These are phyloP conservation scores for Phytopythium cucurbitacearum DNA, from an alignment of 352 stramenopile genomes.

Conservation along the genomic window DNA sequence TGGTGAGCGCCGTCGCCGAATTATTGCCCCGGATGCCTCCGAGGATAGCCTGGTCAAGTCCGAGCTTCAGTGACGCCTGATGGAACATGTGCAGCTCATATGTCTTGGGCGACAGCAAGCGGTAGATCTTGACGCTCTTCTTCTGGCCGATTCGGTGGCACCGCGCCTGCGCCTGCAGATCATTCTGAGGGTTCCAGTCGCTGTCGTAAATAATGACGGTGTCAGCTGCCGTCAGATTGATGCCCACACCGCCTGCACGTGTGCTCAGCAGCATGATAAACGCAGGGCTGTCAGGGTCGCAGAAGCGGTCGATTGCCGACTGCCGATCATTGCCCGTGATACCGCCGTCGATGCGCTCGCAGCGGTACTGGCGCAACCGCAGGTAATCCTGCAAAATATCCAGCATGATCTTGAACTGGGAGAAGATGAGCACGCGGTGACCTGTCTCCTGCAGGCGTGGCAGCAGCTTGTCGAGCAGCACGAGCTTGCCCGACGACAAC, in stretches of 20 bases:
- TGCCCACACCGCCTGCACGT: conserved; percentile 96
- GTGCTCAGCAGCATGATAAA: conserved; percentile 99
- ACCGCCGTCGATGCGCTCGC: conserved; percentile 98
- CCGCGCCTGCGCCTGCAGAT: conserved; percentile 89
- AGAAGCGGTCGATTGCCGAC: conserved; percentile 91
- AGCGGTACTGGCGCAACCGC: conserved; percentile 86
- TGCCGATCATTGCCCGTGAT: conserved; percentile 97
- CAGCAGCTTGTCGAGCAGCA: conserved; percentile 98
- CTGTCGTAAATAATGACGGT: conserved; percentile 95
- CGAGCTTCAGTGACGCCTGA: conserved; percentile 89
- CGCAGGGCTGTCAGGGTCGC: conserved; percentile 47
- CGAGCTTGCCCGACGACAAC: conserved; percentile 95
- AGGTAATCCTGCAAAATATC: conserved; percentile 99
- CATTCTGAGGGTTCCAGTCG: conserved; percentile 98
- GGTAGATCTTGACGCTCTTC: conserved; percentile 93
- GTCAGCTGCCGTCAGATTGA: conserved; percentile 94
- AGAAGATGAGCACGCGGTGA: conserved; percentile 98
- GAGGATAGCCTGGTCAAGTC: conserved; percentile 89
- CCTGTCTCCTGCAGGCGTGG: conserved; percentile 93
- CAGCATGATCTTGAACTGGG: conserved; percentile 99
- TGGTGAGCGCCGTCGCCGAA: conserved; percentile 13
- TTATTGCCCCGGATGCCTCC: conserved; percentile 80
- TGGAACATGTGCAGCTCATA: conserved; percentile 95
- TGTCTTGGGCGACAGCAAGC: conserved; percentile 88
- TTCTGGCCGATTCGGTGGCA: conserved; percentile 93